phyloP scores from a whole-genome alignment of 805 yeast genomes.

The Hanseniaspora thailandica region DNA sequence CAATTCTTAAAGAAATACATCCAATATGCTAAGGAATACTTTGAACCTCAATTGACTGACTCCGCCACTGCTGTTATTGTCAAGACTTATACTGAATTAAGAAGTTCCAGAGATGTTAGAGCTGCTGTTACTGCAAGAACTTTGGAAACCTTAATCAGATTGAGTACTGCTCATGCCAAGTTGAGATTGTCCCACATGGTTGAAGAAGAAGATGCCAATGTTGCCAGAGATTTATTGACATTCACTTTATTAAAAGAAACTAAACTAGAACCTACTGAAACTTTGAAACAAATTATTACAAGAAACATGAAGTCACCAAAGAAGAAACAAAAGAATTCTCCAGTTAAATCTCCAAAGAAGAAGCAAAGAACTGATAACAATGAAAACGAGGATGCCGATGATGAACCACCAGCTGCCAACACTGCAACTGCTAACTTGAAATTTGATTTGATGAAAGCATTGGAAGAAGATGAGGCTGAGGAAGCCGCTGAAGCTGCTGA shows the following conservation, averaged over 20 bases:
- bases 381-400: neutral
- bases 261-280: slow-evolving; percentile 19
- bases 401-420: neutral
- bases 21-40: slow-evolving; percentile 84
- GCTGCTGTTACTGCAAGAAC: slow-evolving; percentile 84
- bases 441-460: neutral
- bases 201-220: slow-evolving; percentile 64
- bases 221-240: slow-evolving; percentile 75
- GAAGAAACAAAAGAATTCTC: slow-evolving; percentile 19
- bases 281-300: slow-evolving; percentile 16
- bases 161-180: slow-evolving; percentile 91
- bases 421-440: neutral
- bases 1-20: slow-evolving; percentile 83
- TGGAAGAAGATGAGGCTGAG: slow-evolving; percentile 6
- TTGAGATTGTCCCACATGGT: slow-evolving; percentile 75
- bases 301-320: slow-evolving; percentile 21
- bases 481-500: neutral
- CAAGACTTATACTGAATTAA: slow-evolving; percentile 60
- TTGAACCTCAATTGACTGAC: slow-evolving; percentile 66
- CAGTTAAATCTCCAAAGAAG: slow-evolving; percentile 29
- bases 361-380: slow-evolving; percentile 17
- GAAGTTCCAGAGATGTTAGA: slow-evolving; percentile 92
- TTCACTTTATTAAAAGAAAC: slow-evolving; percentile 56
- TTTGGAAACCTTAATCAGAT: slow-evolving; percentile 81
- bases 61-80: slow-evolving; percentile 74